Evolutionary conservation across 495 filamentous ascomycete species (phyloP).

Genomic region (Podospora bellae-mahoneyi): DNA sequence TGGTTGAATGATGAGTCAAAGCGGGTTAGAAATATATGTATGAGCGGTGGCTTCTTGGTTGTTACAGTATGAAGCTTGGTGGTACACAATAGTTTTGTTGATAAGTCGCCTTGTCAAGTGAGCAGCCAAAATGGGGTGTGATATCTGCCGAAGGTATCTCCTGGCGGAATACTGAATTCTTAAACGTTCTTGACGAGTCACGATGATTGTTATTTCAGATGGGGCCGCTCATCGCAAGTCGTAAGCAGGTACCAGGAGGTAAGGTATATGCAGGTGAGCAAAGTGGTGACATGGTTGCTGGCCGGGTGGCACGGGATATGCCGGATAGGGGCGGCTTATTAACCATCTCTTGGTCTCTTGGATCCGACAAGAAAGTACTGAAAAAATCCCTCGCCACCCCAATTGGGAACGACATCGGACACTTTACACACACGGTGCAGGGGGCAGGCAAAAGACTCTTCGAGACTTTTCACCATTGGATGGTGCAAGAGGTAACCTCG

Average conservation of each 20-base stretch:
- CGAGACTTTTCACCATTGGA: background rate
- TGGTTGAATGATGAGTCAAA: background rate
- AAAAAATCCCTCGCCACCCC: slow-evolving; percentile 22
- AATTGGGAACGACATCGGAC: slow-evolving; percentile 20
- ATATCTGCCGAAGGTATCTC: background rate
- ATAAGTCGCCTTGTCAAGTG: background rate
- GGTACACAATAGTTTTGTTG: no score
- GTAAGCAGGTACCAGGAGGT: background rate
- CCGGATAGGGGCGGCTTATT: slow-evolving; percentile 30
- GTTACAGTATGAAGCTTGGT: background rate
- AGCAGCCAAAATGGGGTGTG: background rate
- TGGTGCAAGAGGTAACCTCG: background rate
- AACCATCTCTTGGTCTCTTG: background rate
- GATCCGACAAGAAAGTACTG: background rate
- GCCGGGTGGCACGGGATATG: slow-evolving; percentile 12
- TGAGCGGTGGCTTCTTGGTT: background rate
- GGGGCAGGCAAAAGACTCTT: background rate
- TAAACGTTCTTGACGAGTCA: background rate
- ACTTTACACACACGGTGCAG: slow-evolving; percentile 7
- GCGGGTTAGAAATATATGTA: background rate
- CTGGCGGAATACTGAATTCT: background rate
- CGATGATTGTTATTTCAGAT: background rate
- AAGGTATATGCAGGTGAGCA: background rate
- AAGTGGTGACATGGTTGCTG: background rate
- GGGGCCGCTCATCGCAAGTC: background rate